phyloP scores from a whole-genome alignment of 2,329 filamentous ascomycete species.

The Lachnellula arida region DNA sequence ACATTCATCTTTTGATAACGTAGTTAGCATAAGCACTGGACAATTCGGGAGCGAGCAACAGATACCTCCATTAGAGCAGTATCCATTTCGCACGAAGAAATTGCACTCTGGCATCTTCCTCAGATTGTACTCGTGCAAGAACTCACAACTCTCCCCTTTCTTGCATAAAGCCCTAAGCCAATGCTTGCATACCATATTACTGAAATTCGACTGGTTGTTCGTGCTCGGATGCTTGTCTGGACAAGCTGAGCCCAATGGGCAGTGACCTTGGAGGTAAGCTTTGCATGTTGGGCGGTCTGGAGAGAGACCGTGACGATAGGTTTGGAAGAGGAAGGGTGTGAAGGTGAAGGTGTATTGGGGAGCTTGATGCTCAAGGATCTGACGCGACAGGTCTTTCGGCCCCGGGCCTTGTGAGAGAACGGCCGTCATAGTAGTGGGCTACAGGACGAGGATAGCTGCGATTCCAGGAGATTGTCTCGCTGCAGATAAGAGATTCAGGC shows the following conservation, averaged over 20 bases:
- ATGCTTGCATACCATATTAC: constrained; percentile 94
- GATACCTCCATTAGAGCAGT: constrained; percentile 76
- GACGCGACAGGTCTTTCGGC: constrained; percentile 27
- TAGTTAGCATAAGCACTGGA: constrained; percentile 6
- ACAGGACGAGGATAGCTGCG: neutral
- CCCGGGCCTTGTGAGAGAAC: constrained; percentile 24
- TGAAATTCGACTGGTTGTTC: constrained; percentile 50
- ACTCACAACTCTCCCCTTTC: constrained; percentile 95
- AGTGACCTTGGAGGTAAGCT: constrained; percentile 80
- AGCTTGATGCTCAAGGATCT: constrained; percentile 53
- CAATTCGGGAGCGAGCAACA: neutral
- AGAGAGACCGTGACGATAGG: constrained; percentile 79
- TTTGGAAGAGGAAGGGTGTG: constrained; percentile 75
- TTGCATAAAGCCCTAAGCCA: constrained; percentile 97
- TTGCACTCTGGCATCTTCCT: constrained; percentile 98
- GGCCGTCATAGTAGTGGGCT: constrained; percentile 17
- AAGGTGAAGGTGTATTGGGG: constrained; percentile 72
- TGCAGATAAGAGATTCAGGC: neutral
- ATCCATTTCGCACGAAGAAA: constrained; percentile 88
- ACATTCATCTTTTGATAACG: constrained; percentile 65
- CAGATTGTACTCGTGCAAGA: constrained; percentile 97
- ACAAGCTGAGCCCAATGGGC: constrained; percentile 78
- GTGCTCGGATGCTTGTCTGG: constrained; percentile 69
- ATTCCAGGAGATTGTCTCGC: neutral
- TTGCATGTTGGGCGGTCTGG: constrained; percentile 78